Base-by-base conservation (phyloP, 2,329 filamentous ascomycete genomes). In the Alternaria consortialis region DNA sequence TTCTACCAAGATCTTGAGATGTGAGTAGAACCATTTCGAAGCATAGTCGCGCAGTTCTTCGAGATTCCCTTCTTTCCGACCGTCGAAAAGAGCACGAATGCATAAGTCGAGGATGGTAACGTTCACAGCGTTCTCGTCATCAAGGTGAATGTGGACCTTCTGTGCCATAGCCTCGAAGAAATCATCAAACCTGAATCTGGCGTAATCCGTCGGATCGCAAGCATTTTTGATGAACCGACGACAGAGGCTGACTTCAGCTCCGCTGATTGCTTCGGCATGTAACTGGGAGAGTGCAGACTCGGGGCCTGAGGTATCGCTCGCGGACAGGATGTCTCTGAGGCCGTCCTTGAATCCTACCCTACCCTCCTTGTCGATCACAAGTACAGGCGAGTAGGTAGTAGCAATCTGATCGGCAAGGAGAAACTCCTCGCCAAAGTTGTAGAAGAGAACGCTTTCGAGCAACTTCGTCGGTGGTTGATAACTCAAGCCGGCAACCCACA, bases 391-490 rank as follows among this genome's bases (percentile, higher is more conserved):
- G 20, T 61, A 65, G 1, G 48, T 58, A 29, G 40, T 63, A 23
- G 29, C 2, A 4, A 65, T 56, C 20, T 61, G 44, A 32, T 60
- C 54, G 7, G 56, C 46, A 25, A 63, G 42, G 3, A 59, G 44
- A 11, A 59, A 63, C 0, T 58, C 66, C 23, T 66, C 60, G 12
- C 25, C 12, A 5, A 60, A 52, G 3, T 42, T 44, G 2, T 53
- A 44, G 31, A 63, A 68, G 2, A 68, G 55, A 8, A 58, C 59
- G 17, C 64, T 66, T 27, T 68, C 51, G 15, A 66, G 64, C 2
- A 68, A 50, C 39, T 56, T 53, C 9, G 51, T 37, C 4, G 25
- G 6, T 8, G 56, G 37, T 40, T 29, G 40, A 7, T 47, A 42
- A 12, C 5, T 56, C 11, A 53, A n/a, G 3, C 62, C 62, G 32